These are phyloP conservation scores for Pythium periplocum DNA, from an alignment of 352 stramenopile species.

Conservation along the genomic window DNA sequence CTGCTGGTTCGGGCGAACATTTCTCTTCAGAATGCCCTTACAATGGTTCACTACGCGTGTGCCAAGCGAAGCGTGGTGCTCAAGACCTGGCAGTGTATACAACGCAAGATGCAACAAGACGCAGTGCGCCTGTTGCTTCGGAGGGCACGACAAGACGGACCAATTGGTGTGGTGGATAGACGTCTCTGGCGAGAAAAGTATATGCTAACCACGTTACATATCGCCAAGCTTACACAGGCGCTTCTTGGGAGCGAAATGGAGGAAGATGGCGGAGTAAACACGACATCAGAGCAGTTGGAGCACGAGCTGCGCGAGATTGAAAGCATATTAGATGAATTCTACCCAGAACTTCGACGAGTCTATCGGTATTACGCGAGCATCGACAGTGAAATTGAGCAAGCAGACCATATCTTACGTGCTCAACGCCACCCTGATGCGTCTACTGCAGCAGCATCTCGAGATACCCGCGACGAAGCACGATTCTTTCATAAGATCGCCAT, in stretches of 20 bases:
- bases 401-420: conserved; percentile 18
- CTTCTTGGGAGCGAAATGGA: conserved; percentile 10
- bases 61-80: conserved; percentile 44
- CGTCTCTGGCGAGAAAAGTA: conserved; percentile 47
- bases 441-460: background rate
- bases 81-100: conserved; percentile 47
- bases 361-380: conserved; percentile 58
- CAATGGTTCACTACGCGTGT: conserved; percentile 68
- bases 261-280: conserved; percentile 5
- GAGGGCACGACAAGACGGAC: conserved; percentile 29
- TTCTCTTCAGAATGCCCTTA: conserved; percentile 60
- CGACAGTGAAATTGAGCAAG: conserved; percentile 22
- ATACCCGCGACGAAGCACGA: conserved; percentile 33
- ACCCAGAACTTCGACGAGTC: conserved; percentile 35
- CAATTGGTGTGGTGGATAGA: conserved; percentile 45
- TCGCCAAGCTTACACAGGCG: conserved; percentile 26
- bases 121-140: conserved; percentile 35
- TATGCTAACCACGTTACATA: conserved; percentile 51
- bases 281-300: conserved; percentile 17
- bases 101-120: conserved; percentile 55
- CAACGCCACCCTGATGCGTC: conserved; percentile 3
- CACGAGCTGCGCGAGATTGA: conserved; percentile 33
- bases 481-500: conserved; percentile 67
- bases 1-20: conserved; percentile 50
- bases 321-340: conserved; percentile 33